Evolutionary conservation across 83 land plant species (phyloP).

Genomic region (Thuja plicata): DNA sequence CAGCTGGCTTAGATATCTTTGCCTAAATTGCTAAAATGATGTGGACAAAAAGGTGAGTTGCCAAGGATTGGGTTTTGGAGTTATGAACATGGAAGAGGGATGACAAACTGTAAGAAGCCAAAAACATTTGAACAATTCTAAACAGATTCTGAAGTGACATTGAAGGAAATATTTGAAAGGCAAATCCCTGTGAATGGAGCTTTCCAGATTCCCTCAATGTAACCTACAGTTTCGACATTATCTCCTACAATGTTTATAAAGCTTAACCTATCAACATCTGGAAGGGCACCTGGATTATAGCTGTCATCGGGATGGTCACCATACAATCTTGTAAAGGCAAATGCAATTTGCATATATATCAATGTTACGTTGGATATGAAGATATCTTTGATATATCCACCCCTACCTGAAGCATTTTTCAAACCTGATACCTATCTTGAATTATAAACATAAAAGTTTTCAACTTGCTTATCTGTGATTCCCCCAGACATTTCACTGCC

Average conservation of each 20-base stretch:
- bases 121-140: conserved; percentile 73
- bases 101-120: conserved; percentile 53
- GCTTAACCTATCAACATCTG: conserved; percentile 44
- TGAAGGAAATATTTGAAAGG: conserved; percentile 46
- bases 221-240: conserved; percentile 50
- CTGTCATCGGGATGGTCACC: conserved; percentile 76
- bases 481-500: conserved; percentile 95
- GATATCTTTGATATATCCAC: conserved; percentile 67
- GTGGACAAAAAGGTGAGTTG: conserved; percentile 14
- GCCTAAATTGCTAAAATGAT: conserved; percentile 4
- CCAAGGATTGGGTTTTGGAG: conserved; percentile 19
- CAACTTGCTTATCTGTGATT: conserved; percentile 53
- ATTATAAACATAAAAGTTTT: conserved; percentile 43
- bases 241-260: conserved; percentile 55
- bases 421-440: conserved; percentile 57
- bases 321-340: conserved; percentile 55
- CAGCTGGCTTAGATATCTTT: conserved; percentile 2
- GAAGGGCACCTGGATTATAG: conserved; percentile 56
- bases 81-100: conserved; percentile 45
- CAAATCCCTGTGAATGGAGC: conserved; percentile 49
- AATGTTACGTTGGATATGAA: conserved; percentile 48
- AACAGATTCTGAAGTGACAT: conserved; percentile 31
- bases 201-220: conserved; percentile 53
- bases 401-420: conserved; percentile 77
- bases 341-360: conserved; percentile 49